Evolutionary conservation across 176 grass and related monocot genomes (phyloP), one percentile per base, ranked within the genome.

Genomic region (Elymus sibiricus): DNA sequence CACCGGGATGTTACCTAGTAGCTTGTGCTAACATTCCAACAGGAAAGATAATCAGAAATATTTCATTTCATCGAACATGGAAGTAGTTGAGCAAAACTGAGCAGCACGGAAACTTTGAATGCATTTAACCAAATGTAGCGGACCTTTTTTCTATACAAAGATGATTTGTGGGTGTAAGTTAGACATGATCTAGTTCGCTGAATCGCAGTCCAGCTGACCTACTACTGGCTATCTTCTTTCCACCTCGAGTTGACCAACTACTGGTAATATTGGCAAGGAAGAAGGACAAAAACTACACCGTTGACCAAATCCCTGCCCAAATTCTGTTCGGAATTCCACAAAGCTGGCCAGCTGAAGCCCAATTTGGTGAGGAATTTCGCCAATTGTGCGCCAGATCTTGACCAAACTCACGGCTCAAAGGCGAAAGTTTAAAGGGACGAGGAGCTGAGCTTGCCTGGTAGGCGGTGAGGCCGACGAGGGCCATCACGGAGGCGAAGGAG

Each of bases 401-500:
- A 74, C 9, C 7, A 21, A 46, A 64, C 10, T 29, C 35, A 51
- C 43, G 39, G 44, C 11, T 43, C n/a, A 66, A 59, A n/a, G n/a
- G 39, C 24, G 28, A 59, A 66, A 14, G 7, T 40, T 56, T 34
- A 7, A 59, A 34, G 35, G 51, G n/a, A 74, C 26, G 35, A 66
- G 15, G 26, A 21, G 71, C n/a, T 0, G 69, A 31, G 75, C 75
- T 88, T 86, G 89, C 93, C 93, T 98, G 95, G 82, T 92, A 95
- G 10, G 91, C 89, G 37, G 87, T 91, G 74, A 98, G 84, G 29
- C 84, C 95, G 81, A 98, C 78, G 56, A 98, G 89, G 26, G 85
- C 77, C 77, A 98, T 93, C 56, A 95, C 47, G 24, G 89, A 91
- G 24, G 76, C 86, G 74, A 98, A 98, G 87, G 91, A 90, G 86